These are phyloP conservation scores for Annulohypoxylon stygium DNA, from an alignment of 495 filamentous ascomycete species.

Conservation along the genomic window DNA sequence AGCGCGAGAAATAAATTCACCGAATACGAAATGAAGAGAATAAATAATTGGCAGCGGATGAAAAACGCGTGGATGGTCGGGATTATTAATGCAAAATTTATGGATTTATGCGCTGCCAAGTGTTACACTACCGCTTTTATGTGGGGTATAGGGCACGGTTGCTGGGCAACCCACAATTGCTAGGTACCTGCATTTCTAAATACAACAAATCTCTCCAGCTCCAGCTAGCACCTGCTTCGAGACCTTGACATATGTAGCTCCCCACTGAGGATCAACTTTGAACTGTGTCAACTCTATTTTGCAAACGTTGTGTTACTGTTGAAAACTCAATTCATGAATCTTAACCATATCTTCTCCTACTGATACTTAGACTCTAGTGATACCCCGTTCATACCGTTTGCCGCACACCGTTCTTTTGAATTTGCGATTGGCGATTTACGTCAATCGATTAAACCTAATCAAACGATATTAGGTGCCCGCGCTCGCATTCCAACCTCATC, in stretches of 20 bases:
- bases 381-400: neutral
- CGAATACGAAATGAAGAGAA: constrained; percentile 18
- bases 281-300: constrained; percentile 25
- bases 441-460: constrained; percentile 9
- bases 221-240: constrained; percentile 28
- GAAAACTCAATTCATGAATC: constrained; percentile 35
- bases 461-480: constrained; percentile 10
- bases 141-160: constrained; percentile 36
- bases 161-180: constrained; percentile 39
- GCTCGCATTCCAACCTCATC: constrained; percentile 31
- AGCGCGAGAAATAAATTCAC: constrained; percentile 30
- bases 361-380: constrained; percentile 8
- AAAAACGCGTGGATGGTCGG: constrained; percentile 1
- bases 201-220: constrained; percentile 40
- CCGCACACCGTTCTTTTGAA: constrained; percentile 14
- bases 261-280: constrained; percentile 39
- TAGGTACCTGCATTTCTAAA: constrained; percentile 23
- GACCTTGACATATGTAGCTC: constrained; percentile 20
- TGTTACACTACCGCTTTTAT: constrained; percentile 28
- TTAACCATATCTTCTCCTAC: constrained; percentile 15
- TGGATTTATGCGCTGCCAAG: constrained; percentile 24
- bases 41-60: neutral
- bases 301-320: constrained; percentile 32
- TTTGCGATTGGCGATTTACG: neutral
- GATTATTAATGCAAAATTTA: constrained; percentile 18